Evolutionary conservation across 176 grass and related monocot genomes (phyloP).

Genomic region (Juncus inflexus): DNA sequence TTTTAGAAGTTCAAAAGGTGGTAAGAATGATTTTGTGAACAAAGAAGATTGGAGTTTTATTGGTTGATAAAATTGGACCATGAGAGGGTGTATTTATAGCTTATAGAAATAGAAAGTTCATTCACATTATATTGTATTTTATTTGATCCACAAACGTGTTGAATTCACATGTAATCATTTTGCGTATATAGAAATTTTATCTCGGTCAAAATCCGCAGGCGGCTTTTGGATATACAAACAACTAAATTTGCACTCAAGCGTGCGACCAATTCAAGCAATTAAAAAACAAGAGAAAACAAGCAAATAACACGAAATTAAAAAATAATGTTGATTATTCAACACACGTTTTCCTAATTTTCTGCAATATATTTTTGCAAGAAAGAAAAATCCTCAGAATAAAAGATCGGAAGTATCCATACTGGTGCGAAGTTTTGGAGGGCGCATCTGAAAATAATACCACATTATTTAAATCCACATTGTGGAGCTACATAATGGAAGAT

Average conservation of each 20-base stretch:
- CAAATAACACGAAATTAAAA: neutral
- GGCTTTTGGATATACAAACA: too few species aligned
- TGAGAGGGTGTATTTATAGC: constrained; percentile 16
- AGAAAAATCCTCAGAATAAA: neutral
- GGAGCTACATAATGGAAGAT: constrained; percentile 20
- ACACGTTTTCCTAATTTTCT: neutral
- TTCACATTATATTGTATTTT: too few species aligned
- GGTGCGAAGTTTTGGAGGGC: neutral
- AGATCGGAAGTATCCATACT: neutral
- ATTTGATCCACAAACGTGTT: too few species aligned
- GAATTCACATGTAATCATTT: too few species aligned
- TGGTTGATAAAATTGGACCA: neutral
- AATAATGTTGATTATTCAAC: constrained; percentile 10
- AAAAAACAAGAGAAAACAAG: too few species aligned
- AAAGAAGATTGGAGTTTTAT: neutral
- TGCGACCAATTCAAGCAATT: too few species aligned
- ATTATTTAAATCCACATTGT: constrained; percentile 7
- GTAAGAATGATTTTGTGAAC: neutral
- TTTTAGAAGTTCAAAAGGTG: neutral
- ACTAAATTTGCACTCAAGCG: too few species aligned
- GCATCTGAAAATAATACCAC: neutral
- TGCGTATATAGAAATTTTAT: too few species aligned
- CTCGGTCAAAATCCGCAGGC: too few species aligned
- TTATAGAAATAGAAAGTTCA: neutral
- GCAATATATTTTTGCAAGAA: neutral